Conservation (phyloP, 306 rosid species). For the Cucurbita pepo region DNA sequence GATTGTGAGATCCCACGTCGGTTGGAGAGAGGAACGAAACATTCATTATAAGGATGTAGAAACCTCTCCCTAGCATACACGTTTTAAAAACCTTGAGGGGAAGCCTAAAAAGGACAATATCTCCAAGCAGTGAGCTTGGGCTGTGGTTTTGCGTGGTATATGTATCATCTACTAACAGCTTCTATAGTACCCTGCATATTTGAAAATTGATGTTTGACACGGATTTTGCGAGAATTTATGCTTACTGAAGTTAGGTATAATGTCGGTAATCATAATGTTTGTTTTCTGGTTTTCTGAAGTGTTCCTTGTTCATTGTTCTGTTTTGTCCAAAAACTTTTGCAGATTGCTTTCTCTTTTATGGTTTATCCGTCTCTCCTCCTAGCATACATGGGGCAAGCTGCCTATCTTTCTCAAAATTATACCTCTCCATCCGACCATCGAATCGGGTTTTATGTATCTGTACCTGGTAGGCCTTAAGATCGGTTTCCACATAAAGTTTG, state of each 20-base stretch:
- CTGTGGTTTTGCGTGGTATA: background rate
- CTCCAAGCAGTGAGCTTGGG: too few species aligned
- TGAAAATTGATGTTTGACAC: background rate
- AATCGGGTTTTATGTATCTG: constrained; percentile 83
- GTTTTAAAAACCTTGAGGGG: too few species aligned
- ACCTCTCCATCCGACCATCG: background rate
- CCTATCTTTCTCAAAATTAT: constrained; percentile 65
- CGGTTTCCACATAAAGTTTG: constrained; percentile 8
- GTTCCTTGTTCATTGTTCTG: background rate
- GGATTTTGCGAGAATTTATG: background rate
- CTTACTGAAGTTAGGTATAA: background rate
- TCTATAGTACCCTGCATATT: background rate
- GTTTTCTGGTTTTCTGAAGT: background rate
- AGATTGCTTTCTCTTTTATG: constrained; percentile 90
- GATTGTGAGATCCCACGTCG: too few species aligned
- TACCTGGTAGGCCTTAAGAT: constrained; percentile 50
- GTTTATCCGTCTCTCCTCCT: constrained; percentile 84
- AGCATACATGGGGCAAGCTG: constrained; percentile 99
- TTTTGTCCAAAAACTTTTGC: constrained; percentile 15
- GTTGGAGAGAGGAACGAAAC: too few species aligned
- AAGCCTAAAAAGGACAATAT: too few species aligned
- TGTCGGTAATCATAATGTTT: background rate
- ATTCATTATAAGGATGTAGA: too few species aligned
- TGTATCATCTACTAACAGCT: background rate
- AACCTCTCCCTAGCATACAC: too few species aligned